These are phyloP conservation scores for Dactylorhiza incarnata DNA, from an alignment of 106 monocot species.

Conservation along the genomic window DNA sequence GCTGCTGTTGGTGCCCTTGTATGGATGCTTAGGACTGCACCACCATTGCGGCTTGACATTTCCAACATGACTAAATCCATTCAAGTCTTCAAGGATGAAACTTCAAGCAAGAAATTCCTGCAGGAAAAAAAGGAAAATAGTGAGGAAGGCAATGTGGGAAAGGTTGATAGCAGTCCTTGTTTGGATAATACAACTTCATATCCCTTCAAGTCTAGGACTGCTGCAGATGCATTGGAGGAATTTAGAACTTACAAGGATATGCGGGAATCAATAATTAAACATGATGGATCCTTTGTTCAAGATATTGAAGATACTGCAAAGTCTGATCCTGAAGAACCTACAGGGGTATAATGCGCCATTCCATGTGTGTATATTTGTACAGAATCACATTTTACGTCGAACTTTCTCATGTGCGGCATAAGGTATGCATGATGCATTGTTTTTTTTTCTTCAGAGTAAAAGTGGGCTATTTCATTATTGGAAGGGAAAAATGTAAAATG, in stretches of 20 bases:
- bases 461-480: background rate
- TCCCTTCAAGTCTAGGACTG: constrained; percentile 45
- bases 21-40: constrained; percentile 50
- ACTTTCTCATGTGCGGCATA: background rate
- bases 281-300: constrained; percentile 15
- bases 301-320: constrained; percentile 11
- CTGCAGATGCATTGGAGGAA: constrained; percentile 62
- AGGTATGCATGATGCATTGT: background rate
- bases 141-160: constrained; percentile 2
- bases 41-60: constrained; percentile 39
- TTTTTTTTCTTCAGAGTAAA: background rate
- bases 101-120: background rate
- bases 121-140: background rate
- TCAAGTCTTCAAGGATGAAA: constrained; percentile 8
- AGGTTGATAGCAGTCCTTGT: constrained; percentile 7
- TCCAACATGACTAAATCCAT: background rate
- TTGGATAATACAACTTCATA: constrained; percentile 20
- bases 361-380: constrained; percentile 39
- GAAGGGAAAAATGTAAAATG: background rate
- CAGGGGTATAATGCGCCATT: constrained; percentile 7
- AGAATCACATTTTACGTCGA: constrained; percentile 2
- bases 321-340: constrained; percentile 8
- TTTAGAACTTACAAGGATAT: constrained; percentile 46
- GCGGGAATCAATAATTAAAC: constrained; percentile 44
- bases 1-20: constrained; percentile 71